Percentiles rank a stretch among this genome's conserved stretches.
phyloP scores from a whole-genome alignment of 345 rosid genomes.

The Isatis tinctoria region DNA sequence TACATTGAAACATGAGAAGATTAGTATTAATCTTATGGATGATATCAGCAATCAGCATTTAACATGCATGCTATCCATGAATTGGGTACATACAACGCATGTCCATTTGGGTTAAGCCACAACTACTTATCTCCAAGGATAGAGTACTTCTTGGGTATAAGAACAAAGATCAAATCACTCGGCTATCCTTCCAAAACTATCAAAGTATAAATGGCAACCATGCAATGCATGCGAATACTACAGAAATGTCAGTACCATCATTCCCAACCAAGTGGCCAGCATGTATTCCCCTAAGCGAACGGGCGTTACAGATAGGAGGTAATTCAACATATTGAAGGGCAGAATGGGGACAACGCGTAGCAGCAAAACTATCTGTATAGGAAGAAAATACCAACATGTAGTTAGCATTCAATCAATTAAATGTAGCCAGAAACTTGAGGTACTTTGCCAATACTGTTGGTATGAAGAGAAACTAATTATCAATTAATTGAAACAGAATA shows the following conservation, averaged over 20 bases:
- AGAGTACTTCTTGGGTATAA: background rate
- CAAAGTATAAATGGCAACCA: background rate
- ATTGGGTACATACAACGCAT: background rate
- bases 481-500: background rate
- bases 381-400: constrained; percentile 17
- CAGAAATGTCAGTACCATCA: constrained; percentile 43
- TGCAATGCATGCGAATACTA: background rate
- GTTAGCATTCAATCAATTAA: constrained; percentile 1
- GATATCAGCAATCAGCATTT: background rate
- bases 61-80: background rate
- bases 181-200: constrained; percentile 10
- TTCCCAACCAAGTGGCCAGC: constrained; percentile 55
- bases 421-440: background rate
- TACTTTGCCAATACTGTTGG: background rate
- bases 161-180: background rate
- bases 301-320: constrained; percentile 55
- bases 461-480: background rate
- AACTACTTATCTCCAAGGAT: background rate
- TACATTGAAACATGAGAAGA: constrained; percentile 6
- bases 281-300: constrained; percentile 44
- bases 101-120: background rate
- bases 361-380: constrained; percentile 50
- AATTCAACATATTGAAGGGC: constrained; percentile 60
- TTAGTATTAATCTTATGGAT: background rate
- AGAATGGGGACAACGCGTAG: constrained; percentile 55